phyloP scores from a whole-genome alignment of 345 rosid genomes.

The Aethionema arabicum region DNA sequence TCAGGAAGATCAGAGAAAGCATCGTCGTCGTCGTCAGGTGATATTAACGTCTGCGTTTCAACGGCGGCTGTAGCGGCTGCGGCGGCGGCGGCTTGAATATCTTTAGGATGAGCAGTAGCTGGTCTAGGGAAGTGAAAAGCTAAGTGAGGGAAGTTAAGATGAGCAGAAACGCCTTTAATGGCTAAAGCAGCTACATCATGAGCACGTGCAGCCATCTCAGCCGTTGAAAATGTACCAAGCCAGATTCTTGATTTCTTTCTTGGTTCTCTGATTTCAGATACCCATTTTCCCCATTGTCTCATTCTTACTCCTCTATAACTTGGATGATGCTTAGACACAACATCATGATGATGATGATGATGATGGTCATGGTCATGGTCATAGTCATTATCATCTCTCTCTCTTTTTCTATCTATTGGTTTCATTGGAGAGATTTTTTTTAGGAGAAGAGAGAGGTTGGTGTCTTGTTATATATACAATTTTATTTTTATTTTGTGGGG shows the following conservation, averaged over 20 bases:
- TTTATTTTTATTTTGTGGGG: too few relatives aligned
- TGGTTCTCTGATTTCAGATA: conserved; percentile 93
- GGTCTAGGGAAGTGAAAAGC: conserved; percentile 75
- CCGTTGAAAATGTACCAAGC: conserved; percentile 87
- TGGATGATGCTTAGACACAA: conserved; percentile 56
- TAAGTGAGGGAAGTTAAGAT: conserved; percentile 90
- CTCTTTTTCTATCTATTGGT: conserved; percentile 21
- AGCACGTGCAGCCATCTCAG: conserved; percentile 98
- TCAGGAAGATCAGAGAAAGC: conserved; percentile 72
- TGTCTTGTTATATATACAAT: too few relatives aligned
- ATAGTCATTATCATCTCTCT: conserved; percentile 1
- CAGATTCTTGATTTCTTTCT: conserved; percentile 93
- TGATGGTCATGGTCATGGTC: too few relatives aligned
- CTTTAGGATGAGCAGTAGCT: conserved; percentile 62
- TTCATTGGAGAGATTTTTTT: too few relatives aligned
- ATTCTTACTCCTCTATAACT: conserved; percentile 81
- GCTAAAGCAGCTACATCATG: conserved; percentile 91
- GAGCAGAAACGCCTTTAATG: conserved; percentile 79
- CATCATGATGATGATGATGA: not conserved
- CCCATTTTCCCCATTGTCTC: conserved; percentile 99
- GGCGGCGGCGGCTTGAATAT: conserved; percentile 86
- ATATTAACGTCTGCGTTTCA: conserved; percentile 19
- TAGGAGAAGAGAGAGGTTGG: too few relatives aligned
- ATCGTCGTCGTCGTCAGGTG: conserved; percentile 58
- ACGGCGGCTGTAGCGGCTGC: conserved; percentile 67